Percentiles rank a stretch among this genome's conserved stretches.
These are phyloP conservation scores for Fusarium duplospermum DNA, from an alignment of 2,329 filamentous ascomycete species.

Conservation along the genomic window DNA sequence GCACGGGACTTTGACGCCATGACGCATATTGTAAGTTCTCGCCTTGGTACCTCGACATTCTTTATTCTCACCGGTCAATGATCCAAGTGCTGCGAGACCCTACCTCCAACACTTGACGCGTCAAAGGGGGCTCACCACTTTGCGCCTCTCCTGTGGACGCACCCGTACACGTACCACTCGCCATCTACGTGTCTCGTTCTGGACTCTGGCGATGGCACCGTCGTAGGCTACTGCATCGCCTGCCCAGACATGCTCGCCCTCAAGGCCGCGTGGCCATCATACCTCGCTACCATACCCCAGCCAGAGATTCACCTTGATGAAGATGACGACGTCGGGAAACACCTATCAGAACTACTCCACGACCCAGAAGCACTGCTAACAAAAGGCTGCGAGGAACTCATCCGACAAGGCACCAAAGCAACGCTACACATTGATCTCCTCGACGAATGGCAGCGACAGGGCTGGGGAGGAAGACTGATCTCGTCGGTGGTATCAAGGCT, in stretches of 20 bases:
- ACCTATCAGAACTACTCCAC: conserved; percentile 57
- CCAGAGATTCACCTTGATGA: conserved; percentile 44
- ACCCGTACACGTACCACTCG: conserved; percentile 61
- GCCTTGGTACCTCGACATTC: neutral
- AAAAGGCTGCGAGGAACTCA: conserved; percentile 49
- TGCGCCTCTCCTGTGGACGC: conserved; percentile 63
- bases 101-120: conserved; percentile 55
- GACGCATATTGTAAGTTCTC: conserved; percentile 54
- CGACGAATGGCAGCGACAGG: conserved; percentile 53
- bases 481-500: too few relatives aligned
- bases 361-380: conserved; percentile 54
- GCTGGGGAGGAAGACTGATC: conserved; percentile 59
- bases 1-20: conserved; percentile 54
- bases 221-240: conserved; percentile 64
- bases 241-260: conserved; percentile 57
- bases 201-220: conserved; percentile 57
- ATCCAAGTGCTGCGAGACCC: conserved; percentile 60
- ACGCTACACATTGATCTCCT: conserved; percentile 65
- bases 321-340: conserved; percentile 41
- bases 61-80: neutral
- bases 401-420: conserved; percentile 50
- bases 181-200: conserved; percentile 60
- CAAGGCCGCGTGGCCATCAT: conserved; percentile 51
- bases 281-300: conserved; percentile 52
- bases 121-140: conserved; percentile 51